These are phyloP conservation scores for Deinandra increscens DNA, from an alignment of 129 eudicot genomes.

Conservation along the genomic window DNA sequence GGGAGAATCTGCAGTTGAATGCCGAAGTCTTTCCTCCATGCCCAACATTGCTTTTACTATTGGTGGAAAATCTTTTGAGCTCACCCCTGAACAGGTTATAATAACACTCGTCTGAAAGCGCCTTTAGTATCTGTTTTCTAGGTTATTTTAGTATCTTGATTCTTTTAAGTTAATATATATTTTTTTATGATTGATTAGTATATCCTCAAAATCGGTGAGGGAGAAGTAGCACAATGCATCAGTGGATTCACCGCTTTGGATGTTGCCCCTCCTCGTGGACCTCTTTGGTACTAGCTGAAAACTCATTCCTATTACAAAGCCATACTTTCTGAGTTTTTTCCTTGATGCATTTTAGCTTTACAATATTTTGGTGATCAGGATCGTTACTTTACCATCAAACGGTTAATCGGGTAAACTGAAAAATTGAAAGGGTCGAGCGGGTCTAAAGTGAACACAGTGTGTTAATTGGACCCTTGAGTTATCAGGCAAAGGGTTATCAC, in stretches of 20 bases:
- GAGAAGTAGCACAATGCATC: slow-evolving; percentile 76
- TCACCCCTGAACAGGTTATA: slow-evolving; percentile 75
- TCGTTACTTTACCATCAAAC: neutral
- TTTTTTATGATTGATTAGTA: slow-evolving; percentile 43
- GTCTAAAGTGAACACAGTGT: too few species aligned
- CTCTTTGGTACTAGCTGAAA: slow-evolving; percentile 61
- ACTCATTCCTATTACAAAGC: neutral
- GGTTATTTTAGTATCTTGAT: neutral
- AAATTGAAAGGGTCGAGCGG: too few species aligned
- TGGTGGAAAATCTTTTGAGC: slow-evolving; percentile 75
- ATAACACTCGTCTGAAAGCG: neutral
- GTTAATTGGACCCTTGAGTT: too few species aligned
- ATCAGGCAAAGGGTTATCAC: too few species aligned
- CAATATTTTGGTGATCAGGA: neutral
- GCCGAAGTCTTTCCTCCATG: slow-evolving; percentile 62
- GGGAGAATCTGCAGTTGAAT: slow-evolving; percentile 95
- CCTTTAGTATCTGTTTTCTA: neutral
- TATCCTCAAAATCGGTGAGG: slow-evolving; percentile 76
- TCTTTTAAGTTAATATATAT: slow-evolving; percentile 11
- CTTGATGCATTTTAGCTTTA: neutral
- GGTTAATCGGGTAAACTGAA: too few species aligned
- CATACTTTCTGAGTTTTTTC: neutral
- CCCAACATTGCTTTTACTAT: slow-evolving; percentile 75
- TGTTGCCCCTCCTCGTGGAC: slow-evolving; percentile 92
- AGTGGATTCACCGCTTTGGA: slow-evolving; percentile 90